Base-by-base conservation (phyloP, 202 grass and related monocot species). In the Alloteropsis angusta region DNA sequence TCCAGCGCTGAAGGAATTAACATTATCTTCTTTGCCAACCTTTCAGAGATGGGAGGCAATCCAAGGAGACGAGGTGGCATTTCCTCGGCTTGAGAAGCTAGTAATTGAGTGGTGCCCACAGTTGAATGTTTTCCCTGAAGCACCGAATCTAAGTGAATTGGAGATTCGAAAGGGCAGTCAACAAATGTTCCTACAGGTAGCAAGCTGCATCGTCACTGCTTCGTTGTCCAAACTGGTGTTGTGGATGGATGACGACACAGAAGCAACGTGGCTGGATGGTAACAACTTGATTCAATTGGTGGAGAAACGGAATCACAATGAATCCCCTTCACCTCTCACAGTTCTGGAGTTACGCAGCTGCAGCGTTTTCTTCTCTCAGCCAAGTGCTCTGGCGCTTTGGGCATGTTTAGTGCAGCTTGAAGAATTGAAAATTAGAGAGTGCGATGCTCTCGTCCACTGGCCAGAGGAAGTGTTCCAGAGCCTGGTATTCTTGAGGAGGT, bases 371-470 rank as follows among this genome's bases (percentile, higher is more conserved):
- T 19, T 75, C 23, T 61, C 58, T 36, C 14, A 9, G n/a, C 39
- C 62, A 0, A 7, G 48, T 68, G 71, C 15, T 9, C 30, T 23
- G 25, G 81, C 30, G 6, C 50, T 76, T 39, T 76, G 61, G 54
- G 17, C 9, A n/a, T 65, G 37, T 57, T 85, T 85, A 57, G 26
- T 1, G 30, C 37, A 46, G 6, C 46, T 85, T 14, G 0, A 26
- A 11, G 0, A 5, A 0, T 36, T 78, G 37, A 0, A 0, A 0
- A 78, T 85, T 14, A 0, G 0, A 0, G 0, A 0, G 0, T 90
- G 79, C 6, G 15, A 12, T 9, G 28, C 0, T 2, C 62, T 65
- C 21, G 36, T 65, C 10, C 7, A 65, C 36, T 65, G 37, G 62
- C 62, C 37, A 1, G n/a, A 65, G 21, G 14, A 65, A 6, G n/a